Base-by-base conservation (phyloP, 768 basidiomycete species). In the Termitomyces sp. region DNA sequence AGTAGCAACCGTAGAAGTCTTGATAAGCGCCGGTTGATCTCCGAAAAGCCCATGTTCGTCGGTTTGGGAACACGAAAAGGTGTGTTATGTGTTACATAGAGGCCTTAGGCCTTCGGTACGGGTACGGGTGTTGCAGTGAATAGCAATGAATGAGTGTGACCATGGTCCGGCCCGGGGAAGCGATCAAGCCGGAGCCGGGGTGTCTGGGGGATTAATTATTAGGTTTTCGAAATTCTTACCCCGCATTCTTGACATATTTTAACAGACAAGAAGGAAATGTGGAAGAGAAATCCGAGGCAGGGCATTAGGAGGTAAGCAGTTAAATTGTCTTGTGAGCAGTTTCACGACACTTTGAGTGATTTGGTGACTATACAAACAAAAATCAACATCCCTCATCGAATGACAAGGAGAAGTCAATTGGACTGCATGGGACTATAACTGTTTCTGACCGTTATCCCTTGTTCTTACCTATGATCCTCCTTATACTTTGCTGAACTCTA, bases 301-400 rank as follows among this genome's bases (percentile, higher is more conserved):
- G 53, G 44, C 49, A 61, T 64, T 48, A 61, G 28, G 18, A 32
- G 24, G 28, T 42, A 55, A 55, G 54, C 40, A 44, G 38, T 18
- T 32, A 11, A 4, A 55, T 44, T 15, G 54, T 40, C 54, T 42
- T 55, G 28, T 32, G 39, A 55, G 22, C 40, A 32, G 39, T 13
- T n/a, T 40, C 38, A 12, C 39, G 38, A 40, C n/a, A n/a, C n/a
- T n/a, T n/a, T n/a, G n/a, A 50, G 32, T 50, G 18, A 11, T 16
- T 50, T 50, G 49, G 55, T 40, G 39, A 55, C 55, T 55, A 44
- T 20, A 49, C 48, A 67, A 67, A 67, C 60, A 65, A 44, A 57
- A 46, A 58, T 59, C 65, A 66, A 64, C 65, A 66, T 62, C 22
- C 39, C 36, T 59, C 58, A 48, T 60, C 22, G 46, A 42, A 54